phyloP scores from a whole-genome alignment of 345 rosid genomes.

The Anastatica hierochuntica region DNA sequence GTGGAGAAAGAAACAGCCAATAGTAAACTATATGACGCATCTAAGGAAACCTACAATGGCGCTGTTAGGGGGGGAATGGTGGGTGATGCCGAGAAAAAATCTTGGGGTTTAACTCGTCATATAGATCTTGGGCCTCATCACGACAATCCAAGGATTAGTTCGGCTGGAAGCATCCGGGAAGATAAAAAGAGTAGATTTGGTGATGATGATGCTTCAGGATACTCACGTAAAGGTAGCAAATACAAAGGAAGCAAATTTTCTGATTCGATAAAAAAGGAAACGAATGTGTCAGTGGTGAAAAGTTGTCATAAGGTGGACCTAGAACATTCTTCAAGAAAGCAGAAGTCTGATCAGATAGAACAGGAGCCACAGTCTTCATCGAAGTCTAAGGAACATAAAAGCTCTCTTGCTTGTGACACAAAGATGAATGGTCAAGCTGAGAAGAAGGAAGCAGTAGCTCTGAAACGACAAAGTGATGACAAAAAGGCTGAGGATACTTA shows the following conservation, averaged over 20 bases:
- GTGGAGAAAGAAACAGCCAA: slow-evolving; percentile 22
- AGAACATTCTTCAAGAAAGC: slow-evolving; percentile 31
- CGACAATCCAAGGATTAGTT: slow-evolving; percentile 40
- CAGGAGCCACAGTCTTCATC: slow-evolving; percentile 40
- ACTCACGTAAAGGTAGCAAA: slow-evolving; percentile 36
- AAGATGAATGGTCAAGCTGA: slow-evolving; percentile 35
- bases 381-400: slow-evolving; percentile 28
- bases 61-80: slow-evolving; percentile 29
- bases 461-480: slow-evolving; percentile 34
- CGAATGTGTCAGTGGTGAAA: slow-evolving; percentile 27
- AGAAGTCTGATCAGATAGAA: slow-evolving; percentile 34
- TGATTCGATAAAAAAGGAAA: slow-evolving; percentile 32
- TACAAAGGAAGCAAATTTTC: slow-evolving; percentile 33
- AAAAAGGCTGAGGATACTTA: slow-evolving; percentile 50
- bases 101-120: slow-evolving; percentile 23
- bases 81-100: slow-evolving; percentile 38
- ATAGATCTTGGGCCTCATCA: slow-evolving; percentile 32
- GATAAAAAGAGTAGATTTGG: slow-evolving; percentile 36
- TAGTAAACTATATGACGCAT: slow-evolving; percentile 23
- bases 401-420: slow-evolving; percentile 35
- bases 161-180: slow-evolving; percentile 41
- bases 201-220: slow-evolving; percentile 31
- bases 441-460: slow-evolving; percentile 36
- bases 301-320: slow-evolving; percentile 34
- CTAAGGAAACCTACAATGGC: slow-evolving; percentile 31